Conservation (phyloP, 306 rosid species). For the Vigna reflexopilosa region DNA sequence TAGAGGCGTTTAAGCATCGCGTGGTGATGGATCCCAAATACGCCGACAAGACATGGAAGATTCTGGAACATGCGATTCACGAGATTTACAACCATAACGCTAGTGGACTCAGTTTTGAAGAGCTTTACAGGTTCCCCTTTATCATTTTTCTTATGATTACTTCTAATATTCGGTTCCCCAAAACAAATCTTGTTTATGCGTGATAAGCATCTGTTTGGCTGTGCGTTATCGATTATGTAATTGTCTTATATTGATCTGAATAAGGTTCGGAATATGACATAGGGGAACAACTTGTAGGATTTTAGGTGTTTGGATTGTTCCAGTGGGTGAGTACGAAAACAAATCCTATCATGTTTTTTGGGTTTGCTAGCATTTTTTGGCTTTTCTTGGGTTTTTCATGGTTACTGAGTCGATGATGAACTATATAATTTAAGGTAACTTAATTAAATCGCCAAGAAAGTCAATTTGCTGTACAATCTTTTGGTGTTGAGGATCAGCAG, state of each 20-base stretch:
- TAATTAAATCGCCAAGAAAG: not conserved
- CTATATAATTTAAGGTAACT: not conserved
- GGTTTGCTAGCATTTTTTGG: conserved; percentile 24
- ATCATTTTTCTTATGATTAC: not conserved
- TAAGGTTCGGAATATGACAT: not conserved
- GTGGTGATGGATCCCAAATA: conserved; percentile 97
- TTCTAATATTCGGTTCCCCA: not conserved
- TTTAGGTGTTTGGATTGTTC: conserved; percentile 31
- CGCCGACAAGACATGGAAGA: conserved; percentile 93
- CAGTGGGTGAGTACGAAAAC: conserved; percentile 7
- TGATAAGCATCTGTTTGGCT: conserved; percentile 1
- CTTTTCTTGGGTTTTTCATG: not conserved
- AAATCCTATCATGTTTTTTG: not conserved
- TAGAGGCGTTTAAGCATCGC: conserved; percentile 93
- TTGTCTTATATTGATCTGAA: conserved; percentile 9
- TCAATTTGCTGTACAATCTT: not conserved
- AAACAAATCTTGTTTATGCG: not conserved
- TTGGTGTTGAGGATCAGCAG: conserved; percentile 4
- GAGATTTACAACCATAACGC: conserved; percentile 97
- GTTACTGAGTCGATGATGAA: conserved; percentile 6
- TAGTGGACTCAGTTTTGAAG: conserved; percentile 96
- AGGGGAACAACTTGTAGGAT: conserved; percentile 10
- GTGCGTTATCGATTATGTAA: conserved; percentile 11
- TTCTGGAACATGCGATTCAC: conserved; percentile 89
- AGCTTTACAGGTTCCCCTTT: conserved; percentile 80